Evolutionary conservation across 2,329 filamentous ascomycete species (phyloP).

Genomic region (Thielaviopsis ethacetica): DNA sequence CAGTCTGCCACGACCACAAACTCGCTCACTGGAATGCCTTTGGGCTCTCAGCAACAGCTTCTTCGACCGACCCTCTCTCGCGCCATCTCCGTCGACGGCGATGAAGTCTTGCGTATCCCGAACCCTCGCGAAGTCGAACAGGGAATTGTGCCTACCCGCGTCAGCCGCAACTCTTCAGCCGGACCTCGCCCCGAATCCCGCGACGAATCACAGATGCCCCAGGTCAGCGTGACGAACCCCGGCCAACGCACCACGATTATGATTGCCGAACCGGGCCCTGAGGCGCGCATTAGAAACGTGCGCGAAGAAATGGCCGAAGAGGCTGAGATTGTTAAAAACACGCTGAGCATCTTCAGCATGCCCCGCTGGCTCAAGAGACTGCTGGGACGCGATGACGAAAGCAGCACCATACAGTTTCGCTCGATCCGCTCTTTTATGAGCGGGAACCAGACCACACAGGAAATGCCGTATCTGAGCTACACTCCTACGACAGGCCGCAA

Average conservation of each 20-base stretch:
- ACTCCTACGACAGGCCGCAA: constrained; percentile 85
- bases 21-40: constrained; percentile 27
- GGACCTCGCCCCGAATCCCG: constrained; percentile 3
- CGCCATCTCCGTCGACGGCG: constrained; percentile 51
- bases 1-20: constrained; percentile 27
- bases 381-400: constrained; percentile 1
- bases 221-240: not conserved
- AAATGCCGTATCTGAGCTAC: constrained; percentile 86
- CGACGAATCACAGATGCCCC: not conserved
- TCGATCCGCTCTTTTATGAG: constrained; percentile 8
- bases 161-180: constrained; percentile 16
- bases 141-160: constrained; percentile 50
- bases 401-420: constrained; percentile 4
- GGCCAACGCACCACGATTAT: constrained; percentile 21
- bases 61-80: constrained; percentile 6
- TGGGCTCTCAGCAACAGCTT: not conserved
- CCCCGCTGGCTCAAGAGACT: constrained; percentile 8
- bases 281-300: constrained; percentile 1
- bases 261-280: constrained; percentile 43
- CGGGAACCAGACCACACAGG: constrained; percentile 14
- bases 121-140: constrained; percentile 81
- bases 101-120: constrained; percentile 69
- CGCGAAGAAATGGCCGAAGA: constrained; percentile 22
- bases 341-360: constrained; percentile 11
- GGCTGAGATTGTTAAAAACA: constrained; percentile 20